Conservation (phyloP, 2,329 filamentous ascomycete species). For the Paradendryphiella salina region DNA sequence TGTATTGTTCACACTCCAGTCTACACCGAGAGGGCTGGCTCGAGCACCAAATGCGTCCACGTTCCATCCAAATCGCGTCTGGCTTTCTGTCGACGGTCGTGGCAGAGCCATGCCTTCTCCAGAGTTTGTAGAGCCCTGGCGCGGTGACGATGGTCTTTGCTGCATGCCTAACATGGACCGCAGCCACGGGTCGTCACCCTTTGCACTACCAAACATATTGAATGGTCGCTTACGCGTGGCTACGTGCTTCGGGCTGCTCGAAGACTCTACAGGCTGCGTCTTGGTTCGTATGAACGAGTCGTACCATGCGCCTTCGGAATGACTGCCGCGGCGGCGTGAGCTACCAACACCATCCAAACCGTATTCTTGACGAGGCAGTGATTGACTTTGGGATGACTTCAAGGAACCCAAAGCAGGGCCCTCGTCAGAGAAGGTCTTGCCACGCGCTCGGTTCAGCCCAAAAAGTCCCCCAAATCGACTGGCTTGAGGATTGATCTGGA, state of each 20-base stretch:
- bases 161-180: conserved; percentile 48
- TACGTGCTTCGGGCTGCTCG: conserved; percentile 44
- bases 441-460: conserved; percentile 61
- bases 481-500: conserved; percentile 52
- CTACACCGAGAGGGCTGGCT: conserved; percentile 50
- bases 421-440: conserved; percentile 63
- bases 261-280: conserved; percentile 38
- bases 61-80: conserved; percentile 46
- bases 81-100: conserved; percentile 46
- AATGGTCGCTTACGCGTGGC: conserved; percentile 53
- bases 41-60: conserved; percentile 46
- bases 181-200: conserved; percentile 54
- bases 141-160: conserved; percentile 56
- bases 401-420: conserved; percentile 70
- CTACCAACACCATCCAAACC: conserved; percentile 54
- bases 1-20: conserved; percentile 45
- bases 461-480: conserved; percentile 64
- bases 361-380: conserved; percentile 65
- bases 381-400: conserved; percentile 74
- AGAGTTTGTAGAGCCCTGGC: conserved; percentile 70
- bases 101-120: conserved; percentile 41
- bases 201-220: conserved; percentile 57
- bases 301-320: conserved; percentile 60
- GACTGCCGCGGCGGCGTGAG: conserved; percentile 59
- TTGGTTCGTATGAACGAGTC: conserved; percentile 52